Conservation (phyloP, 1,139 yeast genomes). For the Candida tetrigidarum region DNA sequence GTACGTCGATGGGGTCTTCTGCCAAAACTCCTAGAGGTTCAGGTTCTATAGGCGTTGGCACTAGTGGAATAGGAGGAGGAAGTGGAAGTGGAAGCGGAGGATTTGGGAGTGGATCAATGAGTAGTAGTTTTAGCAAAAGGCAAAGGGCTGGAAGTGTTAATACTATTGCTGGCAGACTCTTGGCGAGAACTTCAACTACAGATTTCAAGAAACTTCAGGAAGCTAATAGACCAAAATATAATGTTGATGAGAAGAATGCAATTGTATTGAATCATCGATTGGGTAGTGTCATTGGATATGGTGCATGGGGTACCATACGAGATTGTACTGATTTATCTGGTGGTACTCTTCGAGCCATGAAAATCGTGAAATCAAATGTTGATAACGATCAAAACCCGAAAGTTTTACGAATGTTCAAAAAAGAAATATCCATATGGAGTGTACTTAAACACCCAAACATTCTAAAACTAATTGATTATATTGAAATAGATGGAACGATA, state of each 20-base stretch:
- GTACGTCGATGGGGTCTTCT: conserved; percentile 20
- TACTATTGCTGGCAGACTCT: conserved; percentile 47
- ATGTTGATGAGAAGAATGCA: conserved; percentile 66
- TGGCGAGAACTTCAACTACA: conserved; percentile 43
- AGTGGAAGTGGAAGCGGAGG: conserved; percentile 18
- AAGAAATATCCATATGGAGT: conserved; percentile 80
- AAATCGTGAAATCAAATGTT: conserved; percentile 64
- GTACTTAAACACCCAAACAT: conserved; percentile 54
- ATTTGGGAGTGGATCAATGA: conserved; percentile 22
- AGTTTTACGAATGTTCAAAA: conserved; percentile 56
- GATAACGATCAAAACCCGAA: conserved; percentile 33
- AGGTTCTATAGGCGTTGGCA: conserved; percentile 9
- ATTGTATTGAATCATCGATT: conserved; percentile 59
- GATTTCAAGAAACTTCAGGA: conserved; percentile 37
- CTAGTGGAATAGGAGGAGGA: too few species aligned
- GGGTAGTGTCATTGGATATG: conserved; percentile 85
- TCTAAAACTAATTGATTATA: conserved; percentile 61
- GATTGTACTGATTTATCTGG: conserved; percentile 54
- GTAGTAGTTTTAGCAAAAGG: conserved; percentile 32
- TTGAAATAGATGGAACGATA: conserved; percentile 63
- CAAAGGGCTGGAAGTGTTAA: conserved; percentile 38
- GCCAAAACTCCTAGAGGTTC: conserved; percentile 24
- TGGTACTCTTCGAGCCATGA: conserved; percentile 68
- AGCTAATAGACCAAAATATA: conserved; percentile 28
- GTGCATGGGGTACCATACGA: conserved; percentile 92